A percentile compares a stretch with the other conserved stretches of the same genome.
Conservation (phyloP, 208 protist genomes). For the Trypanosoma grayi region DNA sequence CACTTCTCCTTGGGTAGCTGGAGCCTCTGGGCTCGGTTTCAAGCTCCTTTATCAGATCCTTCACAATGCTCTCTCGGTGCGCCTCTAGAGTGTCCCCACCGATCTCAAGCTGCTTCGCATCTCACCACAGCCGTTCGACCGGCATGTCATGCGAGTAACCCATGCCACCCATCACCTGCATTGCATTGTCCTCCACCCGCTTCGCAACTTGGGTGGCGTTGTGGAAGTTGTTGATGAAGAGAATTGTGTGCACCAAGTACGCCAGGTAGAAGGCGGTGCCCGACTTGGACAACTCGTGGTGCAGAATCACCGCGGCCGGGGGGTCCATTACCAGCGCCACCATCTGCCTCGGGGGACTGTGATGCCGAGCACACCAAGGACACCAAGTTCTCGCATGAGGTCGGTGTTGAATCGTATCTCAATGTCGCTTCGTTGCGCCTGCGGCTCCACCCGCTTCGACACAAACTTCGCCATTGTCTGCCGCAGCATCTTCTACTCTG, state of each 20-base stretch:
- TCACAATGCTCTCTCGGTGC: slow-evolving; percentile 82
- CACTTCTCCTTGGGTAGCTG: no score
- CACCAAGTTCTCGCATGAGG: slow-evolving; percentile 92
- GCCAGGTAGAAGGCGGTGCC: slow-evolving; percentile 79
- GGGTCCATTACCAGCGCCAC: slow-evolving; percentile 89
- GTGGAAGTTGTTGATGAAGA: slow-evolving; percentile 87
- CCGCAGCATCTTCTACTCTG: slow-evolving; percentile 58
- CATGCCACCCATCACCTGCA: slow-evolving; percentile 95
- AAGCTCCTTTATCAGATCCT: slow-evolving; percentile 51
- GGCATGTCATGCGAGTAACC: slow-evolving; percentile 96
- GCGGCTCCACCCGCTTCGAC: slow-evolving; percentile 51
- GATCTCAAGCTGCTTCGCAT: slow-evolving; percentile 96
- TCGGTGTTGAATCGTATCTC: slow-evolving; percentile 69
- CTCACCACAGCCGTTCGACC: slow-evolving; percentile 93
- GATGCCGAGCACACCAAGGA: slow-evolving; percentile 94
- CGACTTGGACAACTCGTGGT: slow-evolving; percentile 80
- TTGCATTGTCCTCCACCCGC: slow-evolving; percentile 91
- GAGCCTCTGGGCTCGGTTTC: no score
- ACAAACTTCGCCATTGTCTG: slow-evolving; percentile 61
- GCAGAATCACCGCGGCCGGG: slow-evolving; percentile 67
- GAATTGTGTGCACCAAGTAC: slow-evolving; percentile 77
- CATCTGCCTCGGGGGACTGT: slow-evolving; percentile 91
- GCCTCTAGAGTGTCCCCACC: slow-evolving; percentile 80
- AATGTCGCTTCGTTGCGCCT: slow-evolving; percentile 54
- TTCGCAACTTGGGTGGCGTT: slow-evolving; percentile 90